Evolutionary conservation across 805 yeast genomes (phyloP).

Genomic region (Hanseniaspora nectarophila): DNA sequence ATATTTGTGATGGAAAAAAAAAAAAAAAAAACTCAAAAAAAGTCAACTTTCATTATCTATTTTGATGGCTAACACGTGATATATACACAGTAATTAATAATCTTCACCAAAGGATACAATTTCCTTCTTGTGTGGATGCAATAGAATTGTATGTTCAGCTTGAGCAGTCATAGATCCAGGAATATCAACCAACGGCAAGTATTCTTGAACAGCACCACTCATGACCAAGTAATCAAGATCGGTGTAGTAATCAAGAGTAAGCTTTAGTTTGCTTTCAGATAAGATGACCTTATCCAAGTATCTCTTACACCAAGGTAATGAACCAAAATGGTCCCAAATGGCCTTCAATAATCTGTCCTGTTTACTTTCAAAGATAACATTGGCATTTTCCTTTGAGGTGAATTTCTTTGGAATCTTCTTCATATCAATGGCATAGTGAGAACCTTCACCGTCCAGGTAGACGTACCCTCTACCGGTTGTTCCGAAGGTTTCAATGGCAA

Average conservation of each 20-base stretch:
- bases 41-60: no score
- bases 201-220: slow-evolving; percentile 80
- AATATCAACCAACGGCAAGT: slow-evolving; percentile 81
- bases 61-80: not conserved
- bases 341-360: slow-evolving; percentile 40
- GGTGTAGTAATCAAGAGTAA: slow-evolving; percentile 40
- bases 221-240: slow-evolving; percentile 78
- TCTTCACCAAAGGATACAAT: slow-evolving; percentile 93
- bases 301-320: slow-evolving; percentile 92
- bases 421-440: slow-evolving; percentile 67
- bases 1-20: not conserved
- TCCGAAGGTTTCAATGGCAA: slow-evolving; percentile 97
- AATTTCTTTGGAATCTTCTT: slow-evolving; percentile 49
- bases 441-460: slow-evolving; percentile 75
- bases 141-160: slow-evolving; percentile 82
- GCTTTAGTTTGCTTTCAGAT: slow-evolving; percentile 62
- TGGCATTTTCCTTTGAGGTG: slow-evolving; percentile 25
- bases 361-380: not conserved
- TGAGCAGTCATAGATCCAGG: slow-evolving; percentile 91
- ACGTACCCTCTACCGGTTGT: slow-evolving; percentile 93
- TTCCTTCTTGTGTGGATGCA: slow-evolving; percentile 87
- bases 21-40: not conserved
- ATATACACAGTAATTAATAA: slow-evolving; percentile 34
- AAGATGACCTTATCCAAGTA: slow-evolving; percentile 61
- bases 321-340: slow-evolving; percentile 77